Conservation (phyloP, 106 monocot species). For the Dioscorea alata region DNA sequence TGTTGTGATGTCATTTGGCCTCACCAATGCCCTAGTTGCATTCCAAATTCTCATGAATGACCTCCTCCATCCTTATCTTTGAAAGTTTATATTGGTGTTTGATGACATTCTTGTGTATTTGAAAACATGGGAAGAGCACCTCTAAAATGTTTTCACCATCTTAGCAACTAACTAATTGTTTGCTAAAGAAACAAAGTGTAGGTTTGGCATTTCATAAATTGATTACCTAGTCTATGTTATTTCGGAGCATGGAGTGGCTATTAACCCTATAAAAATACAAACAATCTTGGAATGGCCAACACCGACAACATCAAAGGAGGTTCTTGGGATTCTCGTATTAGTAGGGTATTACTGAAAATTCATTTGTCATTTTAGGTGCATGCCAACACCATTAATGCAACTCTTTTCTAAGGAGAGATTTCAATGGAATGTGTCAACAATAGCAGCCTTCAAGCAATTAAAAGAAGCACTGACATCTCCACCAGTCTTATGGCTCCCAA, state of each 20-base stretch:
- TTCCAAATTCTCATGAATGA: conserved; percentile 2
- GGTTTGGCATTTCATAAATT: background rate
- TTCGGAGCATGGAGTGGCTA: background rate
- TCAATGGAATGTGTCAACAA: background rate
- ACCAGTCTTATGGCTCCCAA: conserved; percentile 1
- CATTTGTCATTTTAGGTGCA: background rate
- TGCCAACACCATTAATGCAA: background rate
- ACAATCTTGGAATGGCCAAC: background rate
- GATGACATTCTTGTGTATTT: background rate
- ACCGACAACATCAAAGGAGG: background rate
- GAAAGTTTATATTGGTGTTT: conserved; percentile 7
- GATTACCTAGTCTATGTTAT: conserved; percentile 11
- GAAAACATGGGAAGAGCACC: background rate
- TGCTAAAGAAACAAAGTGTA: background rate
- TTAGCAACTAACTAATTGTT: background rate
- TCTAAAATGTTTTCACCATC: background rate
- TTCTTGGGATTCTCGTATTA: background rate
- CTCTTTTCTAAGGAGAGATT: conserved; percentile 7
- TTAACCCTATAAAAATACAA: background rate
- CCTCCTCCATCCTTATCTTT: background rate
- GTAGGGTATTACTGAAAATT: background rate
- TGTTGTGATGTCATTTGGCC: conserved; percentile 7
- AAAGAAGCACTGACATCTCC: background rate
- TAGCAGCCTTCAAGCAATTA: background rate
- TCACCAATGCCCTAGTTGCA: conserved; percentile 5